Conservation (phyloP, 1,284 basidiomycete species). For the Tilletiaria anomala region DNA sequence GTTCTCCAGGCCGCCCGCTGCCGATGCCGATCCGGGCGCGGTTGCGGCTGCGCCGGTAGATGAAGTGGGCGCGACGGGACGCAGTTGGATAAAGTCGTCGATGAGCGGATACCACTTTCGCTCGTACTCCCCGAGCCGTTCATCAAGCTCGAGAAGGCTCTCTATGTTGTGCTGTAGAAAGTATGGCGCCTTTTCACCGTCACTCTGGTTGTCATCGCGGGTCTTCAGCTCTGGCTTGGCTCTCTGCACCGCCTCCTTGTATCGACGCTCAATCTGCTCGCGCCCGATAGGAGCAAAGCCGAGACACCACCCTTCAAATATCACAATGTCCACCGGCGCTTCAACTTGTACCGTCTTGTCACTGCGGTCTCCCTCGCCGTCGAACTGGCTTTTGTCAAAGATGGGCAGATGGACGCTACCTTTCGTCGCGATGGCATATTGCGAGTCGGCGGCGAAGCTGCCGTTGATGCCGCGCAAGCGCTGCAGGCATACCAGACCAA, state of each 20-base stretch:
- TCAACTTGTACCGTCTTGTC: conserved; percentile 44
- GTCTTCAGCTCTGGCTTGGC: no score
- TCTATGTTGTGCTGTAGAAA: conserved; percentile 29
- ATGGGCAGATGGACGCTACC: no score
- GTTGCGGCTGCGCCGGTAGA: no score
- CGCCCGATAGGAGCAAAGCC: conserved; percentile 40
- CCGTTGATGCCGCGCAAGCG: conserved; percentile 47
- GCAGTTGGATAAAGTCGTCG: conserved; percentile 52
- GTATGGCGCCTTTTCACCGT: not conserved
- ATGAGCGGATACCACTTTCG: conserved; percentile 54
- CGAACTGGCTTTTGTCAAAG: conserved; percentile 70
- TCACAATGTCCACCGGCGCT: conserved; percentile 57
- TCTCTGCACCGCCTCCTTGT: conserved; percentile 36
- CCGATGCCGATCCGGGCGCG: conserved; percentile 18
- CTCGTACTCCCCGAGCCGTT: conserved; percentile 48
- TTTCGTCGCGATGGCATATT: no score
- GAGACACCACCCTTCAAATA: conserved; percentile 55
- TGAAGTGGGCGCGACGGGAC: no score
- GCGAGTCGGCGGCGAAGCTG: no score
- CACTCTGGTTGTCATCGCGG: conserved; percentile 1
- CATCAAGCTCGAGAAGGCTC: conserved; percentile 53
- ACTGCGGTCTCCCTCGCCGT: conserved; percentile 67
- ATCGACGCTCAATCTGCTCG: conserved; percentile 40
- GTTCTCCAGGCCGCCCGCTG: conserved; percentile 2
- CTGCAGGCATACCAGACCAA: conserved; percentile 45